Evolutionary conservation across 495 filamentous ascomycete species (phyloP).

Genomic region (Neurospora sp.): DNA sequence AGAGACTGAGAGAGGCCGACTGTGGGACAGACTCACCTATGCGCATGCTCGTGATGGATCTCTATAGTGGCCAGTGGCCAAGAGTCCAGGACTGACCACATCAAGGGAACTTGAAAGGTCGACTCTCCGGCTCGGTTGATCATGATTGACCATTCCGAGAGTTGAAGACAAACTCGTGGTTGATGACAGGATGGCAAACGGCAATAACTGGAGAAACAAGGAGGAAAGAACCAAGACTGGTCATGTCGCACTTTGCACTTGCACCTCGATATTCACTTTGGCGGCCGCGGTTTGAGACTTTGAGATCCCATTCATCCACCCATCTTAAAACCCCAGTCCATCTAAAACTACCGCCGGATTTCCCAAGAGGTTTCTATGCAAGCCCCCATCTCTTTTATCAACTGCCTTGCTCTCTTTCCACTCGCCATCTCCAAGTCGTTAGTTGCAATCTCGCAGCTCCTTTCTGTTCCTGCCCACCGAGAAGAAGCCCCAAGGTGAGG

Average conservation of each 20-base stretch:
- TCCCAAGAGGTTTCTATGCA: not conserved
- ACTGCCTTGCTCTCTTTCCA: not conserved
- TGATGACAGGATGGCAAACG: not conserved
- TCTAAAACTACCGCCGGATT: not conserved
- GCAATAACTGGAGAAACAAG: not conserved
- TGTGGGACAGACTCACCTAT: not conserved
- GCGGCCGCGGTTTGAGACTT: not conserved
- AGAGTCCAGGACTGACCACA: not conserved
- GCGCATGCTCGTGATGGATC: not conserved
- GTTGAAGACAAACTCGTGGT: not conserved
- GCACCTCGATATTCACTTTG: not conserved
- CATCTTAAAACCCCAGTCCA: not conserved
- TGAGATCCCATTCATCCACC: not conserved
- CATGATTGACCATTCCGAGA: not conserved
- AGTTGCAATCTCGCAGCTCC: not conserved
- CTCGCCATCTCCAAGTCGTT: not conserved
- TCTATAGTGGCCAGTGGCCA: not conserved
- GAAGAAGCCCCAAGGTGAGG: not conserved
- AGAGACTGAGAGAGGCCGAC: not conserved
- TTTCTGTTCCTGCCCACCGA: not conserved
- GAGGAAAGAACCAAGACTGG: not conserved
- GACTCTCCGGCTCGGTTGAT: not conserved
- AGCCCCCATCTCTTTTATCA: not conserved
- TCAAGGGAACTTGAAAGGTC: not conserved
- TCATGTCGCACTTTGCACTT: constrained; percentile 5